A percentile compares a stretch with the other conserved stretches of the same genome.
Conservation (phyloP, 192 early-diverging fungal species). For the Rhizoclosmatium globosum region DNA sequence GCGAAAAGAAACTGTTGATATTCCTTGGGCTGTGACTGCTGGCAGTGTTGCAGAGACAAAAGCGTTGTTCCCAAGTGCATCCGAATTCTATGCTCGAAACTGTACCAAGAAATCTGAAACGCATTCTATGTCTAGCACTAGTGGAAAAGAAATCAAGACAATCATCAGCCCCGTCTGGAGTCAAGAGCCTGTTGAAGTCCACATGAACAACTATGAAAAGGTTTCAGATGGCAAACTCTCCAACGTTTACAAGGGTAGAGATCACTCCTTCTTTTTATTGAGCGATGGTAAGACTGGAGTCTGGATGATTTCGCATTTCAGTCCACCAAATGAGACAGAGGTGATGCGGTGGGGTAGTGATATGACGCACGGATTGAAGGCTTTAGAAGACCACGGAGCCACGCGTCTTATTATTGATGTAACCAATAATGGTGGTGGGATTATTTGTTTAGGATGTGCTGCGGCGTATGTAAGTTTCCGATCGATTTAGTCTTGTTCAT, state of each 20-base stretch:
- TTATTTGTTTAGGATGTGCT: slow-evolving; percentile 17
- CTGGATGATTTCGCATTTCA: slow-evolving; percentile 3
- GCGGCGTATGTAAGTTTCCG: background rate
- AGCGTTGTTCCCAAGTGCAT: background rate
- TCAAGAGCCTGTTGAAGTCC: too few species aligned
- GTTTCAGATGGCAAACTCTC: background rate
- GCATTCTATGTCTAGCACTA: too few species aligned
- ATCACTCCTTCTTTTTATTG: slow-evolving; percentile 2
- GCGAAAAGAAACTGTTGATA: background rate
- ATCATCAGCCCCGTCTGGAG: too few species aligned
- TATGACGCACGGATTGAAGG: slow-evolving; percentile 7
- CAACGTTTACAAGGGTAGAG: background rate
- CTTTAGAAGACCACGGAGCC: slow-evolving; percentile 8
- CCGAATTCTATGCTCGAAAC: background rate
- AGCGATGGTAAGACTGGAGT: background rate
- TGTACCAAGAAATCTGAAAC: background rate
- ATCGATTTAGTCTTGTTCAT: background rate
- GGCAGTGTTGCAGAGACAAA: background rate
- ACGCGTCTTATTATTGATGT: slow-evolving; percentile 20
- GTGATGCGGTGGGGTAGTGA: background rate
- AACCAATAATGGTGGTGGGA: slow-evolving; percentile 27
- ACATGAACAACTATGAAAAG: background rate
- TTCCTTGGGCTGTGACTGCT: background rate
- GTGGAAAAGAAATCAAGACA: too few species aligned
- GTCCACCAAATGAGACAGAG: background rate